Evolutionary conservation across 352 stramenopile genomes (phyloP).

Genomic region (Globisporangium sylvaticum): DNA sequence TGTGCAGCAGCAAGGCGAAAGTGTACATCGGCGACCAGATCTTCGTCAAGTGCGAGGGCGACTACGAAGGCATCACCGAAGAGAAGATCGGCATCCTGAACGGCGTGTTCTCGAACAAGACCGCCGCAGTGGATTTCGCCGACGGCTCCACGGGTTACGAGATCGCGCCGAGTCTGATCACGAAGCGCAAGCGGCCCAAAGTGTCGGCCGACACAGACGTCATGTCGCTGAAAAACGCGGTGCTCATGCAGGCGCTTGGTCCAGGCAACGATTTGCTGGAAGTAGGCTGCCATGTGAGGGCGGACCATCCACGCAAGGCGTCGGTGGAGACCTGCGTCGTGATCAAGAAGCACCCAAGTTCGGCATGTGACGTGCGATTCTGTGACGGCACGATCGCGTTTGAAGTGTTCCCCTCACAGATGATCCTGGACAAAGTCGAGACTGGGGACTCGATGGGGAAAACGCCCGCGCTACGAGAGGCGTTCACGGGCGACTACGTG

Average conservation of each 20-base stretch:
- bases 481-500: conserved; percentile 45
- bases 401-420: conserved; percentile 74
- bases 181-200: conserved; percentile 41
- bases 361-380: conserved; percentile 67
- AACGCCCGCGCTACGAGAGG: conserved; percentile 13
- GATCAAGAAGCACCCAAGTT: conserved; percentile 57
- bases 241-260: conserved; percentile 54
- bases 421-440: conserved; percentile 50
- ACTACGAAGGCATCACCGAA: conserved; percentile 44
- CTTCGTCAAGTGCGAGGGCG: conserved; percentile 56
- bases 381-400: conserved; percentile 75
- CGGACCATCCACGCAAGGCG: conserved; percentile 54
- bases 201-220: conserved; percentile 50
- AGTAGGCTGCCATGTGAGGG: conserved; percentile 71
- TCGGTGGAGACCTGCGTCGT: conserved; percentile 67
- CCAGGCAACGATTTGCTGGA: conserved; percentile 34
- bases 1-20: conserved; percentile 55
- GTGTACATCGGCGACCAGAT: conserved; percentile 80
- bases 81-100: conserved; percentile 72
- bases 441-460: conserved; percentile 16
- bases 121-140: conserved; percentile 68
- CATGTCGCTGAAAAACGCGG: conserved; percentile 67
- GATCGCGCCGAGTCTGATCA: conserved; percentile 49
- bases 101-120: conserved; percentile 74
- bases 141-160: conserved; percentile 75